These are phyloP conservation scores for Litsea cubeba DNA, from an alignment of 164 flowering plant species.

Conservation along the genomic window DNA sequence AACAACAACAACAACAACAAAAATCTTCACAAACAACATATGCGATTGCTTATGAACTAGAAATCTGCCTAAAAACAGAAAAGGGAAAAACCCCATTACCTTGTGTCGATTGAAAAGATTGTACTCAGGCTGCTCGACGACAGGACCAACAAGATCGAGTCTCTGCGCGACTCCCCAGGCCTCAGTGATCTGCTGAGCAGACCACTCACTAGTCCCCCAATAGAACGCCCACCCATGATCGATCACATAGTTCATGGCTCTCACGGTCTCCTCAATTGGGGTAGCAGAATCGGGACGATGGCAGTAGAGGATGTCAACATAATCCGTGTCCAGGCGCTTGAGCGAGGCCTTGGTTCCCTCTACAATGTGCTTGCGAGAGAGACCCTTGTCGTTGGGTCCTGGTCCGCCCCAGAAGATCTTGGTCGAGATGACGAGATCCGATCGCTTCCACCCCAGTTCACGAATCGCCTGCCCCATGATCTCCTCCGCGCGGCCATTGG, in stretches of 20 bases:
- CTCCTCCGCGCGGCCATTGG: constrained; percentile 99
- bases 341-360: constrained; percentile 90
- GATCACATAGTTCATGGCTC: constrained; percentile 96
- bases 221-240: constrained; percentile 98
- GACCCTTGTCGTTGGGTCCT: constrained; percentile 90
- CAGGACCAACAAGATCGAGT: constrained; percentile 82
- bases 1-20: no score
- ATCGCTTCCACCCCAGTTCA: constrained; percentile 94
- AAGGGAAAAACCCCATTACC: constrained; percentile 26
- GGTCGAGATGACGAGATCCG: constrained; percentile 89
- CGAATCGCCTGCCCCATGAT: constrained; percentile 99
- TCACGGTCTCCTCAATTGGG: constrained; percentile 96
- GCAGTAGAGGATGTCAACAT: constrained; percentile 84
- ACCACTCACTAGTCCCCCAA: constrained; percentile 99
- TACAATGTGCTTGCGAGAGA: constrained; percentile 79
- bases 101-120: constrained; percentile 82
- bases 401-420: constrained; percentile 99
- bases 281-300: constrained; percentile 79
- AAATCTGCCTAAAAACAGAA: no score
- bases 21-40: no score
- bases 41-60: no score
- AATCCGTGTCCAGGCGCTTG: constrained; percentile 89
- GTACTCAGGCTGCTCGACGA: constrained; percentile 99
- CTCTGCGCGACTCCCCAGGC: constrained; percentile 84
- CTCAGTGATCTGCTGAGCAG: constrained; percentile 99